phyloP scores from a whole-genome alignment of 805 yeast genomes.

The Blastobotrys peoriensis region DNA sequence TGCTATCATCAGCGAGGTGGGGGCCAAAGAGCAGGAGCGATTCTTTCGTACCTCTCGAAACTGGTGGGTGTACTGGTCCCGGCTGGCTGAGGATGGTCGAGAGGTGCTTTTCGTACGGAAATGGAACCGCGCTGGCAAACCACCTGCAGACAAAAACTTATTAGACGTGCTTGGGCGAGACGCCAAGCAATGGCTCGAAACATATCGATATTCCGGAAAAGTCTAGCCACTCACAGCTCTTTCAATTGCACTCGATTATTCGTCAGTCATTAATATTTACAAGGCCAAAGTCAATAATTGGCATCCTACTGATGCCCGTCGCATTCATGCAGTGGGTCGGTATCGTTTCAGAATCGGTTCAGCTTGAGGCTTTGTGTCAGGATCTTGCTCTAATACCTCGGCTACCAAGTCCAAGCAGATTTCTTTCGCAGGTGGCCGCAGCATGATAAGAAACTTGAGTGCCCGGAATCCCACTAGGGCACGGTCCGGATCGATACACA shows the following conservation, averaged over 20 bases:
- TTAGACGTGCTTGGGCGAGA: slow-evolving; percentile 24
- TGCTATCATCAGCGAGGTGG: slow-evolving; percentile 4
- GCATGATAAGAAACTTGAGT: slow-evolving; percentile 73
- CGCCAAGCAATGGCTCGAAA: slow-evolving; percentile 25
- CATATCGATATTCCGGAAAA: slow-evolving; percentile 18
- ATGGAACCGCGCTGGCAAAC: slow-evolving; percentile 12
- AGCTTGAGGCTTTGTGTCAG: slow-evolving; percentile 15
- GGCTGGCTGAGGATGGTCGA: slow-evolving; percentile 14
- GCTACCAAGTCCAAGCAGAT: slow-evolving; percentile 33
- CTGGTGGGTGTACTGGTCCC: slow-evolving; percentile 28
- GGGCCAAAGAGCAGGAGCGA: slow-evolving; percentile 16
- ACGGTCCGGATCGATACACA: slow-evolving; percentile 83
- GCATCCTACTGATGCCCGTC: too few species aligned
- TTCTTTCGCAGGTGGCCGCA: slow-evolving; percentile 76
- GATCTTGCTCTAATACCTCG: slow-evolving; percentile 23
- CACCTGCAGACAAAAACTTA: slow-evolving; percentile 15
- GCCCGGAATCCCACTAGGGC: slow-evolving; percentile 75
- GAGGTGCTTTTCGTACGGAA: slow-evolving; percentile 22
- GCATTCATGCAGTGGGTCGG: too few species aligned
- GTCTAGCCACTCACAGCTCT: background rate
- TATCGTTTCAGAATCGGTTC: slow-evolving; percentile 25
- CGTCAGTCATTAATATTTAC: slow-evolving; percentile 1
- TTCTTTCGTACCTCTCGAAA: slow-evolving; percentile 19
- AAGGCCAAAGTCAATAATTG: too few species aligned
- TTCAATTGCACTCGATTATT: too few species aligned